A percentile compares a stretch with the other conserved stretches of the same genome.
Evolutionary conservation across 23 red algal genomes (phyloP).

Genomic region (Gracilaria domingensis): DNA sequence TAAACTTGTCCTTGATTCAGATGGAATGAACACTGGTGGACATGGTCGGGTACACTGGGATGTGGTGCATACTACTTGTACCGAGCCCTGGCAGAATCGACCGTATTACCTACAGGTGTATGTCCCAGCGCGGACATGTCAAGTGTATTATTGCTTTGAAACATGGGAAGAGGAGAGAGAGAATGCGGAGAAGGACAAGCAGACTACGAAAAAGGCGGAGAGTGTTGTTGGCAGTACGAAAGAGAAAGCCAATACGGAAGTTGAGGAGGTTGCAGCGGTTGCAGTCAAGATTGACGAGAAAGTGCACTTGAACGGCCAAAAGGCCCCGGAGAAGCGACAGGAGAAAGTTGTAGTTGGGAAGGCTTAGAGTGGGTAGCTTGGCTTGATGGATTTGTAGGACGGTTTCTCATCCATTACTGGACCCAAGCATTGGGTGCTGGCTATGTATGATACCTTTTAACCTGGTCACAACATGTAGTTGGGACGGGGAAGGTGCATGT

Average conservation of each 20-base stretch:
- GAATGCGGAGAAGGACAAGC: slow-evolving; percentile 2
- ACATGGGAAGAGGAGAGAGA: slow-evolving; percentile 60
- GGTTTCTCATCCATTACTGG: neutral
- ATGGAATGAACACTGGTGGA: slow-evolving; percentile 79
- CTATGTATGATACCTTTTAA: neutral
- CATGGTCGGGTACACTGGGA: slow-evolving; percentile 88
- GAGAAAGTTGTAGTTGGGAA: neutral
- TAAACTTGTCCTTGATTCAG: slow-evolving; percentile 87
- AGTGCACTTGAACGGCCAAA: slow-evolving; percentile 6
- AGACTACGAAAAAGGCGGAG: neutral
- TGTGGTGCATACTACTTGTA: slow-evolving; percentile 74
- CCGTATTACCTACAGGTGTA: slow-evolving; percentile 96
- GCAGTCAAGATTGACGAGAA: slow-evolving; percentile 4
- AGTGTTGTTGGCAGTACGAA: neutral
- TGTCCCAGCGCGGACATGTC: slow-evolving; percentile 84
- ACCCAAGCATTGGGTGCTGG: neutral
- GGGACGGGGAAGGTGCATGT: neutral
- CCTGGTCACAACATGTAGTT: neutral
- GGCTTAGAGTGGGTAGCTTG: neutral
- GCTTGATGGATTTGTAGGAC: neutral
- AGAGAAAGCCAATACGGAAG: neutral
- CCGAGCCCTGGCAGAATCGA: slow-evolving; percentile 72
- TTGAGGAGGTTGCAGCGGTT: slow-evolving; percentile 6
- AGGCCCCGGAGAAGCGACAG: neutral
- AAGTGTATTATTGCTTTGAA: slow-evolving; percentile 98